Evolutionary conservation across 371 early-diverging fungal species (phyloP), one percentile per base, ranked within the genome.

Genomic region (Apophysomyces variabilis): DNA sequence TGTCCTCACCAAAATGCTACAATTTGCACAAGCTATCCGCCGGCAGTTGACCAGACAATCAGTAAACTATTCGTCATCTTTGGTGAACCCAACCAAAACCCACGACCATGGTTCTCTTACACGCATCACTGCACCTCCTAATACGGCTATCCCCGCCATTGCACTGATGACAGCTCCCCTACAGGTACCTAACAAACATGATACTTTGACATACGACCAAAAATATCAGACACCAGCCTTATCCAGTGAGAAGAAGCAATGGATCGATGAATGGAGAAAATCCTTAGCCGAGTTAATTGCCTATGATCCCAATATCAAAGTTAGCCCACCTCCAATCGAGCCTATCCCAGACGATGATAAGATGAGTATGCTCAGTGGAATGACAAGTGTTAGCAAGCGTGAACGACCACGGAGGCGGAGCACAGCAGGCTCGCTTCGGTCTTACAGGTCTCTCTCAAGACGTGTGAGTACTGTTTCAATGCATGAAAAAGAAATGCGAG

Each of bases 1-100:
- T 41, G 72, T 75, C 38, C 60, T 75, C 11, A 66, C 72, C 14
- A 72, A 72, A 35, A 69, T 75, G 70, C 67, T 72, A 62, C 66
- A 67, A 57, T 57, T 63, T 44, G 46, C 62, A 9, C 41, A 39
- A 16, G 38, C 41, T 36, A 37, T 58, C 35, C 58, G 41, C 6
- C 58, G n/a, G 18, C 41, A 37, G n/a, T 37, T 58, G 38, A n/a
- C 26, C 58, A n/a, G 37, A 38, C 35, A 13, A 37, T 35, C 41
- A 32, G 21, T 37, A 1, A 7, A 7, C 7, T 9, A 18, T 36
- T 38, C 14, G n/a, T 38, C 58, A n/a, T 32, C 18, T 7, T 11
- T 21, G 21, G 8, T 50, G 54, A 21, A 50, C 1, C 54, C 54
- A n/a, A 21, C 32, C 32, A 26, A 26, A 26, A 26, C 32, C 3